Percentiles rank a stretch among this genome's conserved stretches.
Conservation (phyloP, 192 early-diverging fungal species). For the Coemansia sp. region DNA sequence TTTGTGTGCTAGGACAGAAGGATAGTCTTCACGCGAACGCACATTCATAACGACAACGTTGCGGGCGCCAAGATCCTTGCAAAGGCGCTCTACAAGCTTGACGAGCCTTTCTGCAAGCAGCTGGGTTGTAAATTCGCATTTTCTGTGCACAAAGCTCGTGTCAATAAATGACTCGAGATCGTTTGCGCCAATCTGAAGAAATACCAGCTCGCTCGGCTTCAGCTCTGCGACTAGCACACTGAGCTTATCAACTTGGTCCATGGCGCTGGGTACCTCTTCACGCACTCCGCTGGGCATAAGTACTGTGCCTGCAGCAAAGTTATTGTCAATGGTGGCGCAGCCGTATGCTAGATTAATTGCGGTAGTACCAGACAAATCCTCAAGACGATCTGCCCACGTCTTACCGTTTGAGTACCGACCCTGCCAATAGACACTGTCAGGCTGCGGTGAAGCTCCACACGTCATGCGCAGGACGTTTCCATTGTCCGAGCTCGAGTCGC, state of each 20-base stretch:
- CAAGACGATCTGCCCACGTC: constrained; percentile 42
- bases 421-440: constrained; percentile 30
- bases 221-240: constrained; percentile 7
- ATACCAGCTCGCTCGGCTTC: constrained; percentile 29
- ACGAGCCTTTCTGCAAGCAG: constrained; percentile 25
- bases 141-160: constrained; percentile 8
- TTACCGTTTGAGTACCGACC: constrained; percentile 44
- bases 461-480: constrained; percentile 49
- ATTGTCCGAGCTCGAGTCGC: constrained; percentile 49
- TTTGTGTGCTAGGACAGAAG: constrained; percentile 24
- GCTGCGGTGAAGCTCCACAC: constrained; percentile 16
- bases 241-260: constrained; percentile 25
- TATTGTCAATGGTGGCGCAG: constrained; percentile 47
- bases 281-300: constrained; percentile 30
- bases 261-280: constrained; percentile 27
- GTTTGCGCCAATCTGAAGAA: constrained; percentile 48
- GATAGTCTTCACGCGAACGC: constrained; percentile 45
- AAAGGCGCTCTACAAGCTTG: constrained; percentile 17
- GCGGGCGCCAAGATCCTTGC: constrained; percentile 13
- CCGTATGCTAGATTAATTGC: constrained; percentile 38
- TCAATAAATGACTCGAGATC: constrained; percentile 45
- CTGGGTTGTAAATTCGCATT: constrained; percentile 20
- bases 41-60: constrained; percentile 45
- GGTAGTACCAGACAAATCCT: constrained; percentile 1
- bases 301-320: constrained; percentile 34